Base-by-base conservation (phyloP, 495 filamentous ascomycete genomes). In the Talaromyces liani region DNA sequence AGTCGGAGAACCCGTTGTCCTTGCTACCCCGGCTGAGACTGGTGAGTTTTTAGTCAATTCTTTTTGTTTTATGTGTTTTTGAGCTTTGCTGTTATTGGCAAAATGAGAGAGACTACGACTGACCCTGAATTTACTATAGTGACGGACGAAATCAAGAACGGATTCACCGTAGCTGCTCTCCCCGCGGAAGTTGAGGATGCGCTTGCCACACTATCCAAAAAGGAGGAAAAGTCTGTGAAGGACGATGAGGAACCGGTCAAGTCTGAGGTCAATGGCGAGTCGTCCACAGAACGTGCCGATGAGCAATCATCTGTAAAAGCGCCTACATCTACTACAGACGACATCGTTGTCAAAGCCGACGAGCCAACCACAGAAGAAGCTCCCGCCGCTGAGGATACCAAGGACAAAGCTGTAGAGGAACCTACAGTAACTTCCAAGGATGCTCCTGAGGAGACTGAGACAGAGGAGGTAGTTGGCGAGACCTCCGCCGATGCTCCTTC, bases 401-500 rank as follows among this genome's bases (percentile, higher is more conserved):
- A 64, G 22, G 65, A 36, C 14, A 65, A 70, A 36, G 36, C 60
- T 6, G 8, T 51, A 16, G 34, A 63, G 41, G 67, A 66, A 58
- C 20, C 49, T 49, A 34, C 63, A 16, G 34, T 14, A 36, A n/a
- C 41, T 56, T 49, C 8, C 2, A 63, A 65, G 12, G 65, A 66
- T 54, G 14, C 57, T 25, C 6, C 54, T 24, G 65, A 69, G 41
- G 61, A 69, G 24, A 24, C 69, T 9, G 20, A 59, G 14, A 64
- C 64, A 29, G 12, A 62, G 39, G 29, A 61, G 9, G 12, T 65
- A 24, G 63, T 47, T 41, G 51, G 47, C 24, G 27, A 58, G 16
- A 18, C 56, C 31, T 18, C 14, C 22, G 27, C 18, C n/a, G 56
- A 36, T 24, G 4, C 29, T 7, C 29, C 29, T 31, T 31, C 56